These are phyloP conservation scores for Fusarium sublunatum DNA, from an alignment of 2,329 filamentous ascomycete species.

Conservation along the genomic window DNA sequence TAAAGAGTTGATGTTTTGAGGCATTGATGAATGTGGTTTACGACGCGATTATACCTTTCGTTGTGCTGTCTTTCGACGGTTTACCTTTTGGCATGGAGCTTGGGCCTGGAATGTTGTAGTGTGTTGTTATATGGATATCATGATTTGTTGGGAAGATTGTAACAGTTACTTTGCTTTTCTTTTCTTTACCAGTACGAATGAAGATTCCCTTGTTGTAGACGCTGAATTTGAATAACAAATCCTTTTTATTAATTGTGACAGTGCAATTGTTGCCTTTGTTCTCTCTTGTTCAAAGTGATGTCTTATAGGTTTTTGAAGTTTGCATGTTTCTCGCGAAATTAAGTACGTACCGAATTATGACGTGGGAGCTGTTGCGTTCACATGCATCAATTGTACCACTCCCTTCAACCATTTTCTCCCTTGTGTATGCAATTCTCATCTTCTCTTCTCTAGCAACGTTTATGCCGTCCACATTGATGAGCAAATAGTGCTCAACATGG, in stretches of 20 bases:
- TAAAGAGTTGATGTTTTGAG: slow-evolving; percentile 9
- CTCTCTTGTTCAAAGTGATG: too few species aligned
- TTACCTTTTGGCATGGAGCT: slow-evolving; percentile 29
- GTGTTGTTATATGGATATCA: slow-evolving; percentile 20
- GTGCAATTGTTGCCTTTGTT: background rate
- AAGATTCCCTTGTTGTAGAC: slow-evolving; percentile 12
- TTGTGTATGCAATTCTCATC: slow-evolving; percentile 9
- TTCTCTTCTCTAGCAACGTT: slow-evolving; percentile 10
- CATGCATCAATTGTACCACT: slow-evolving; percentile 30
- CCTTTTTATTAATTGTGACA: background rate
- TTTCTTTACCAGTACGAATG: slow-evolving; percentile 26
- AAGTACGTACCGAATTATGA: slow-evolving; percentile 42
- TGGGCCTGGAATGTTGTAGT: slow-evolving; percentile 17
- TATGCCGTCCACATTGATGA: slow-evolving; percentile 16
- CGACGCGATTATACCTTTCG: slow-evolving; percentile 35
- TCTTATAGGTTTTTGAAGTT: too few species aligned
- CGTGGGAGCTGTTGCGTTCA: slow-evolving; percentile 39
- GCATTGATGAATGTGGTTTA: slow-evolving; percentile 21
- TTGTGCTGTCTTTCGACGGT: slow-evolving; percentile 25
- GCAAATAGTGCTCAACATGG: slow-evolving; percentile 32
- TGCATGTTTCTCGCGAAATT: background rate
- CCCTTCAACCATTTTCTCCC: slow-evolving; percentile 15
- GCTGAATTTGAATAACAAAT: background rate
- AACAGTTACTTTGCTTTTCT: slow-evolving; percentile 28
- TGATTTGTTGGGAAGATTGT: slow-evolving; percentile 40